Percentiles rank a stretch among this genome's conserved stretches.
Evolutionary conservation across 2,329 filamentous ascomycete genomes (phyloP).

Genomic region (Fusarium miscanthi): DNA sequence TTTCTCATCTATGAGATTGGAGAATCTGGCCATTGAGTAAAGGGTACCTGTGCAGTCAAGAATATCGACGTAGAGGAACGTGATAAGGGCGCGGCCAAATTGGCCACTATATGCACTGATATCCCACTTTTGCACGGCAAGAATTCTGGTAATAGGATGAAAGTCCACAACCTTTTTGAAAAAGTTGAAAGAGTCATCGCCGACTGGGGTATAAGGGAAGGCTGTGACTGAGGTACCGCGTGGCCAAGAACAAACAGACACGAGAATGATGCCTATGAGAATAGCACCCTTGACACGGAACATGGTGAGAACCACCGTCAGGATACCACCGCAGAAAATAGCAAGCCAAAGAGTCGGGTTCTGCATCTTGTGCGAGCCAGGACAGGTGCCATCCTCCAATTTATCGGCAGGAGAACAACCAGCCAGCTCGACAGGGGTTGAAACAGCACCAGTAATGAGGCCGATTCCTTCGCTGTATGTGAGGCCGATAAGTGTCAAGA

Average conservation of each 20-base stretch:
- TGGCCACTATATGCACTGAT: neutral
- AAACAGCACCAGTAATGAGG: neutral
- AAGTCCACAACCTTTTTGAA: neutral
- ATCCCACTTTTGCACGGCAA: neutral
- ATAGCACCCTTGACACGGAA: neutral
- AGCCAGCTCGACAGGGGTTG: neutral
- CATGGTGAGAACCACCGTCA: neutral
- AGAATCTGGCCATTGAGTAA: neutral
- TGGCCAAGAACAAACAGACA: neutral
- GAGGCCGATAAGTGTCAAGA: neutral
- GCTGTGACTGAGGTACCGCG: neutral
- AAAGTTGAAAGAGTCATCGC: neutral
- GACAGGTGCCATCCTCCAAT: neutral
- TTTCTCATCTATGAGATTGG: neutral
- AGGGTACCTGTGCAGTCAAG: neutral
- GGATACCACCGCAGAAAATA: neutral
- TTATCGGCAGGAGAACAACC: neutral
- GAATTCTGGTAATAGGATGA: neutral
- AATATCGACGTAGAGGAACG: neutral
- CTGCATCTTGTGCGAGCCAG: neutral
- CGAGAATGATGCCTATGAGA: neutral
- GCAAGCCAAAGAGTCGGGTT: neutral
- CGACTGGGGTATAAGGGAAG: neutral
- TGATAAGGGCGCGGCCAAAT: neutral
- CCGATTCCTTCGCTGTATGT: neutral